A percentile compares a stretch with the other conserved stretches of the same genome.
Evolutionary conservation across 352 stramenopile genomes (phyloP).

Genomic region (Phytophthora podocarpi): DNA sequence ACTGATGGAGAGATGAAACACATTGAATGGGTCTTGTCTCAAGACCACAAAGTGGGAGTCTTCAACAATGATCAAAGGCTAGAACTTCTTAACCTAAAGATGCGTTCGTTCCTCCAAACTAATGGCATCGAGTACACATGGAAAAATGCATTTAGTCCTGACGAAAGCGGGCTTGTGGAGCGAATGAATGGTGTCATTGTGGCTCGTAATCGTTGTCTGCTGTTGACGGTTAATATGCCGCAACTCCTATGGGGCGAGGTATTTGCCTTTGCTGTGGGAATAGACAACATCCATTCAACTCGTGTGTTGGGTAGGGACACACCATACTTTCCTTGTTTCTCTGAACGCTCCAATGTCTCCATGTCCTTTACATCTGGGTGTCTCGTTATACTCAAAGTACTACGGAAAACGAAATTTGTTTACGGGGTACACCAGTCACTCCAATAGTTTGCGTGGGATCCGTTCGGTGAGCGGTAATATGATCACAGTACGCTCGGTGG

Average conservation of each 20-base stretch:
- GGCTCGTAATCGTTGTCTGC: neutral
- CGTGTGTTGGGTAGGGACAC: too few relatives aligned
- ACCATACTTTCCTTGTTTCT: too few relatives aligned
- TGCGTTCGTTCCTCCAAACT: neutral
- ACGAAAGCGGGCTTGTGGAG: slow-evolving; percentile 9
- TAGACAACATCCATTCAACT: too few relatives aligned
- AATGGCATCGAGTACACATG: slow-evolving; percentile 1
- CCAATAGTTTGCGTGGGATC: too few relatives aligned
- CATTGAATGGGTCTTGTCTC: neutral
- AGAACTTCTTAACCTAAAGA: neutral
- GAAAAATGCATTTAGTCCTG: slow-evolving; percentile 3
- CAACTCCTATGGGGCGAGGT: slow-evolving; percentile 1
- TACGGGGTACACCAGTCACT: too few relatives aligned
- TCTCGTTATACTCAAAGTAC: too few relatives aligned
- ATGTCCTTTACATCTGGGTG: too few relatives aligned
- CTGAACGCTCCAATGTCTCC: too few relatives aligned
- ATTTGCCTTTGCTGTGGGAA: slow-evolving; percentile 1
- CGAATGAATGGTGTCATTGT: slow-evolving; percentile 8
- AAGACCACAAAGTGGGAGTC: neutral
- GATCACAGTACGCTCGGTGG: too few relatives aligned
- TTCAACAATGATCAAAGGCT: slow-evolving; percentile 9
- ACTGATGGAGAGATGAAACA: neutral
- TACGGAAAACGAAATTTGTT: too few relatives aligned
- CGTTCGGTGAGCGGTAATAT: too few relatives aligned
- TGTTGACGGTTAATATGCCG: neutral